A percentile compares a stretch with the other conserved stretches of the same genome.
Conservation (phyloP, 176 grass and related monocot species). For the Avena insularis region DNA sequence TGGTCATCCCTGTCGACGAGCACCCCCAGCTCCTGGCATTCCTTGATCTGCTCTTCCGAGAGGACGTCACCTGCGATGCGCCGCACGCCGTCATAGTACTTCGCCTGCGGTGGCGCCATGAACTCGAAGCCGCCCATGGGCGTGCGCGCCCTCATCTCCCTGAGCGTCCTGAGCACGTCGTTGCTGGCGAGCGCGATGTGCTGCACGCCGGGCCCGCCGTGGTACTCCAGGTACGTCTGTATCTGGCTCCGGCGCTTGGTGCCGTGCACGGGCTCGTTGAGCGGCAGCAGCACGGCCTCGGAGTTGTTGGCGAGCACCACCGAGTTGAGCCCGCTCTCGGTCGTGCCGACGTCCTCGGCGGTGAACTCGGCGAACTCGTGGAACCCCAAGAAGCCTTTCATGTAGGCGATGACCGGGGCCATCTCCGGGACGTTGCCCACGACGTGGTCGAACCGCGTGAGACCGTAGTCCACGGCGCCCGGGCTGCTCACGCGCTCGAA, state of each 20-base stretch:
- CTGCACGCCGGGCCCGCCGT: conserved; percentile 86
- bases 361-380: conserved; percentile 99
- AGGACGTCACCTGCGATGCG: conserved; percentile 76
- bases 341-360: conserved; percentile 84
- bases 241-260: conserved; percentile 98
- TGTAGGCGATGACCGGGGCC: conserved; percentile 47
- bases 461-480: conserved; percentile 48
- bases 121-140: conserved; percentile 79
- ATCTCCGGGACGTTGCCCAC: conserved; percentile 90
- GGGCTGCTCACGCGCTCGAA: conserved; percentile 52
- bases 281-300: conserved; percentile 75
- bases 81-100: conserved; percentile 80
- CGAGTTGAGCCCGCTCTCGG: conserved; percentile 96
- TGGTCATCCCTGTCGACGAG: conserved; percentile 97
- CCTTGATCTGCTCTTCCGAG: conserved; percentile 75
- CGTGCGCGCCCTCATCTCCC: conserved; percentile 68
- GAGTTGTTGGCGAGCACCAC: conserved; percentile 89
- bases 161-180: conserved; percentile 77
- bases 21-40: conserved; percentile 84
- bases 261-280: conserved; percentile 97
- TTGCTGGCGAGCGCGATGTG: conserved; percentile 82
- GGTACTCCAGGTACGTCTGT: conserved; percentile 92
- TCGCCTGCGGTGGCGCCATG: conserved; percentile 59
- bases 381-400: conserved; percentile 76
- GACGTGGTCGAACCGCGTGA: conserved; percentile 76